A percentile compares a stretch with the other conserved stretches of the same genome.
Evolutionary conservation across 108 stramenopile species (phyloP).

Genomic region (Stephanodiscus triporus): DNA sequence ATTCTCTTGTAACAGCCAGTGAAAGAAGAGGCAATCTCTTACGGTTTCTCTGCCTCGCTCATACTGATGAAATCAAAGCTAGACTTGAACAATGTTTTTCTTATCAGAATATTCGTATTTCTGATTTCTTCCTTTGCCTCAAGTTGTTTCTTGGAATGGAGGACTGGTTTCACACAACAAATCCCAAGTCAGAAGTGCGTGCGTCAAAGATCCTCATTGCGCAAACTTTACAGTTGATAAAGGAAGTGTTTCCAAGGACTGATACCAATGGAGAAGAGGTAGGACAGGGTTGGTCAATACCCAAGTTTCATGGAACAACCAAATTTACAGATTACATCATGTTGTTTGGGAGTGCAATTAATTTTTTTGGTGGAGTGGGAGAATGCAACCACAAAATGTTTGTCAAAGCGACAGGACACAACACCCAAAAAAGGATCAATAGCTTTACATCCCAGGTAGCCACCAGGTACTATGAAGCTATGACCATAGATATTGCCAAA

Average conservation of each 20-base stretch:
- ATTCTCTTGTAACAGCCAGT: neutral
- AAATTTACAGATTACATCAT: constrained; percentile 3
- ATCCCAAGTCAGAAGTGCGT: neutral
- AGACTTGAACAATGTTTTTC: too few species aligned
- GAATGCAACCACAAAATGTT: constrained; percentile 14
- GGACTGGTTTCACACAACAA: constrained; percentile 5
- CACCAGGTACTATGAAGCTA: too few species aligned
- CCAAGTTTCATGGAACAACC: constrained; percentile 3
- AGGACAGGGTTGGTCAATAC: constrained; percentile 4
- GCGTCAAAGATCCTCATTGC: neutral
- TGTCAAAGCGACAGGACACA: neutral
- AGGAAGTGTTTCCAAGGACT: constrained; percentile 1
- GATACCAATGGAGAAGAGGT: neutral
- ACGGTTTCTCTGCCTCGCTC: neutral
- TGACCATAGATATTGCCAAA: too few species aligned
- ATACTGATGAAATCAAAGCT: too few species aligned
- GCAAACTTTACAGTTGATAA: neutral
- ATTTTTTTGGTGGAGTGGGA: constrained; percentile 16
- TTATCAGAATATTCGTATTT: too few species aligned
- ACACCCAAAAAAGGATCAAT: neutral
- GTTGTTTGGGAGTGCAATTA: constrained; percentile 3
- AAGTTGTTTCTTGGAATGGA: neutral
- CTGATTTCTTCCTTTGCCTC: neutral
- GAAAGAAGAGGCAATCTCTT: constrained; percentile 1
- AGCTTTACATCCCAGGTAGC: neutral